These are phyloP conservation scores for Elsinoe australis DNA, from an alignment of 2,329 filamentous ascomycete species.

Conservation along the genomic window DNA sequence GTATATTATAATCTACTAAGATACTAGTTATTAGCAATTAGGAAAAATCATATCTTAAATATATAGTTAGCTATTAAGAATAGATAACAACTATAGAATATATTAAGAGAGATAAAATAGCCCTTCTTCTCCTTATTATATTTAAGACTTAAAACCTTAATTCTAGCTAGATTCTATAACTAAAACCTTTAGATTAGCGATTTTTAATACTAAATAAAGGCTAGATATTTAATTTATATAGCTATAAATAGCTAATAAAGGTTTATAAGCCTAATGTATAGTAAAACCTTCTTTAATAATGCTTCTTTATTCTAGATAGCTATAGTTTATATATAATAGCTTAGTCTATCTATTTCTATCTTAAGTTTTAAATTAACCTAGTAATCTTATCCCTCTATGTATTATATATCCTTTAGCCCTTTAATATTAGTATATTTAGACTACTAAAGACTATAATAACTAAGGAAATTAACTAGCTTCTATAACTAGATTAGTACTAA, in stretches of 20 bases:
- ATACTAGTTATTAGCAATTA: neutral
- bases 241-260: neutral
- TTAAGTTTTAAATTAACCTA: neutral
- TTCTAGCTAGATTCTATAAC: neutral
- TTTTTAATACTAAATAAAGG: conserved; percentile 3
- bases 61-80: neutral
- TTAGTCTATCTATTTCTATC: neutral
- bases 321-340: neutral
- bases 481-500: neutral
- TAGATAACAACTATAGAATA: conserved; percentile 3
- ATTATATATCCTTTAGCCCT: neutral
- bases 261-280: neutral
- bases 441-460: neutral
- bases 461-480: neutral
- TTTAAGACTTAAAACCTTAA: neutral
- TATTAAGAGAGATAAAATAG: neutral
- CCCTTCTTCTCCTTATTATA: neutral
- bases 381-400: neutral
- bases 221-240: neutral
- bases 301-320: neutral
- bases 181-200: neutral
- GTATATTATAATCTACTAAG: neutral
- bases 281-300: neutral
- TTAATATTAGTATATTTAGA: neutral
- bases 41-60: neutral